A percentile compares a stretch with the other conserved stretches of the same genome.
Conservation (phyloP, 192 early-diverging fungal species). For the Hyaloraphidium curvatum region DNA sequence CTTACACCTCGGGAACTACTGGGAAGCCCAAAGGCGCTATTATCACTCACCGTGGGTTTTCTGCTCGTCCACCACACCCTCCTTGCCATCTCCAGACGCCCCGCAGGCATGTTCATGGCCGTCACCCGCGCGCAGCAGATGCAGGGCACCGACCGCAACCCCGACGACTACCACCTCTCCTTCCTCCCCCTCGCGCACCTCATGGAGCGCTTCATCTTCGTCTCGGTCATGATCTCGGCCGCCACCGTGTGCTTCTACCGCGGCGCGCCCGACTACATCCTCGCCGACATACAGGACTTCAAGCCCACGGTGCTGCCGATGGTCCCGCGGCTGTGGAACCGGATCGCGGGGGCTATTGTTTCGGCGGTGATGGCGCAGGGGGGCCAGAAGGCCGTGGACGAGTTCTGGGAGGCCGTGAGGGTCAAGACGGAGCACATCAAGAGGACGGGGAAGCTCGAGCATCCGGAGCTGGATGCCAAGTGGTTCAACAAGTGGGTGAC, state of each 20-base stretch:
- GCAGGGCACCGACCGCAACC: too few relatives aligned
- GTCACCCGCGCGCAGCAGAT: too few relatives aligned
- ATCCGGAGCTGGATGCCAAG: neutral
- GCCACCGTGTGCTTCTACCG: slow-evolving; percentile 53
- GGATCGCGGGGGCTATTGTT: slow-evolving; percentile 64
- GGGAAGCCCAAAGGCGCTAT: slow-evolving; percentile 59
- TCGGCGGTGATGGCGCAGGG: slow-evolving; percentile 9
- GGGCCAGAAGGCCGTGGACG: slow-evolving; percentile 13
- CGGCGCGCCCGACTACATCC: too few relatives aligned
- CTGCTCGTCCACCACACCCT: too few relatives aligned
- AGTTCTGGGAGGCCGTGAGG: slow-evolving; percentile 24
- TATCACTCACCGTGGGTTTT: slow-evolving; percentile 49
- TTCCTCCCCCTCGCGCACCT: slow-evolving; percentile 82
- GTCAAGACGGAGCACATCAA: neutral
- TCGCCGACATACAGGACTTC: slow-evolving; percentile 62
- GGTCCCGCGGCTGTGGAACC: slow-evolving; percentile 79
- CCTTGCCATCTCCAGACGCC: too few relatives aligned
- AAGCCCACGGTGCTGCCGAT: slow-evolving; percentile 65
- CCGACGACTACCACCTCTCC: slow-evolving; percentile 32
- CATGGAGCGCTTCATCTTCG: slow-evolving; percentile 53
- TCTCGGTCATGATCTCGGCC: slow-evolving; percentile 31
- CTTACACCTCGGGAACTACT: slow-evolving; percentile 75
- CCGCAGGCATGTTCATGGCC: too few relatives aligned
- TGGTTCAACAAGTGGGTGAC: slow-evolving; percentile 7
- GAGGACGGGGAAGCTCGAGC: neutral